Percentiles rank a stretch among this genome's conserved stretches.
Evolutionary conservation across 2,329 filamentous ascomycete species (phyloP).

Genomic region (Diplodia intermedia): DNA sequence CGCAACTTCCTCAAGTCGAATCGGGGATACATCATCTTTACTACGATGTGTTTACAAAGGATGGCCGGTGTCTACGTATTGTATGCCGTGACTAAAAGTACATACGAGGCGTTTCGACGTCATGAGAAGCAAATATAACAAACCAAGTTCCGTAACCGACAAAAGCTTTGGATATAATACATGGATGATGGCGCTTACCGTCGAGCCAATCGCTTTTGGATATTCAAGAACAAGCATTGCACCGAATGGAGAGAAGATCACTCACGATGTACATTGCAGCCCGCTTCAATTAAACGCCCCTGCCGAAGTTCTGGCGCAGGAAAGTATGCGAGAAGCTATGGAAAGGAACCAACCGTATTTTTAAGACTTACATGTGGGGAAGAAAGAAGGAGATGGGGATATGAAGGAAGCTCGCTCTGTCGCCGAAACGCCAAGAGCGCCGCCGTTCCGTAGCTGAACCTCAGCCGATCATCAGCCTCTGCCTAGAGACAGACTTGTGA

Average conservation of each 20-base stretch:
- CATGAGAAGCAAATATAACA: neutral
- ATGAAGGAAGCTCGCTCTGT: conserved; percentile 21
- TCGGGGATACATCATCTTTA: neutral
- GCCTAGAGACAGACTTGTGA: conserved; percentile 12
- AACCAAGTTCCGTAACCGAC: neutral
- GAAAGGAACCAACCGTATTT: conserved; percentile 31
- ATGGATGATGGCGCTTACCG: neutral
- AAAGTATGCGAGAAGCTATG: conserved; percentile 19
- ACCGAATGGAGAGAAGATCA: neutral
- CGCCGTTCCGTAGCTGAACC: conserved; percentile 25
- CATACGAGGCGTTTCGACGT: neutral
- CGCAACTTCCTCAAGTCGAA: neutral
- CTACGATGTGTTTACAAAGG: neutral
- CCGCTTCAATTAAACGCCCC: conserved; percentile 5
- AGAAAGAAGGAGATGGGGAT: conserved; percentile 12
- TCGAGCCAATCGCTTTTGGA: neutral
- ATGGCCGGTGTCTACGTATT: neutral
- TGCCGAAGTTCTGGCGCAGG: conserved; percentile 7
- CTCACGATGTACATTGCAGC: conserved; percentile 4
- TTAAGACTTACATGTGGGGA: conserved; percentile 32
- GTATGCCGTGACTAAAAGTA: neutral
- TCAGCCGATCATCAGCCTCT: conserved; percentile 29
- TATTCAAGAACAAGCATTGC: neutral
- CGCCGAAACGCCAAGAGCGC: conserved; percentile 19
- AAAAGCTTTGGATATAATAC: neutral